Percentiles rank a stretch among this genome's conserved stretches.
Conservation (phyloP, 345 rosid species). For the Luvunga scandens region DNA sequence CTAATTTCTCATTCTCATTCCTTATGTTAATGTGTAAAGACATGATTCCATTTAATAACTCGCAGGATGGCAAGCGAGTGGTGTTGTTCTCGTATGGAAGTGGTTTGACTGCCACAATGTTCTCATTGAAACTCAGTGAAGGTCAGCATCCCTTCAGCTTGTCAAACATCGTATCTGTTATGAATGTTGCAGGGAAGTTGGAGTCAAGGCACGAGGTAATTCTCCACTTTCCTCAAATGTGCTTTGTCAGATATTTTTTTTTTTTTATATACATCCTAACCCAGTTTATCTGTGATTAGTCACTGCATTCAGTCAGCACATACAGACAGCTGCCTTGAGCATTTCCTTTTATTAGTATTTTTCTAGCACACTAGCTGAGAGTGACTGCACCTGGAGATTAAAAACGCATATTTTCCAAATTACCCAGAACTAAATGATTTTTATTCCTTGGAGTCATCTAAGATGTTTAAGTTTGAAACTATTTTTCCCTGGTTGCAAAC, state of each 20-base stretch:
- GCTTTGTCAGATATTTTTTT: background rate
- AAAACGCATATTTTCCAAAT: background rate
- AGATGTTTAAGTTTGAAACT: background rate
- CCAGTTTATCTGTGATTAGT: background rate
- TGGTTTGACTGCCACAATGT: slow-evolving; percentile 92
- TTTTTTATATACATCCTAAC: background rate
- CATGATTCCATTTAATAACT: slow-evolving; percentile 3
- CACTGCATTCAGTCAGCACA: background rate
- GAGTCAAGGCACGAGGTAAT: slow-evolving; percentile 91
- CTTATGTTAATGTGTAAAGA: background rate
- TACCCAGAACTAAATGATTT: background rate
- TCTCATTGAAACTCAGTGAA: slow-evolving; percentile 64
- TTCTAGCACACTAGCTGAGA: background rate
- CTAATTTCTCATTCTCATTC: background rate
- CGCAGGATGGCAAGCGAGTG: slow-evolving; percentile 76
- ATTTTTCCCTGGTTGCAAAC: background rate
- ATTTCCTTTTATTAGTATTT: background rate
- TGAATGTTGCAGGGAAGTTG: slow-evolving; percentile 73
- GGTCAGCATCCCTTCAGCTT: slow-evolving; percentile 73
- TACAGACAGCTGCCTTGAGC: background rate
- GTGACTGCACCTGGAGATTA: background rate
- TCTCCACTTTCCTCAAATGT: background rate
- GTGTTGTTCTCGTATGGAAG: slow-evolving; percentile 96
- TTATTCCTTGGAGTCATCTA: background rate
- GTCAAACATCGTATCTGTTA: slow-evolving; percentile 68